Evolutionary conservation across 2,329 filamentous ascomycete genomes (phyloP).

Genomic region (Aspergillus transmontanensis): DNA sequence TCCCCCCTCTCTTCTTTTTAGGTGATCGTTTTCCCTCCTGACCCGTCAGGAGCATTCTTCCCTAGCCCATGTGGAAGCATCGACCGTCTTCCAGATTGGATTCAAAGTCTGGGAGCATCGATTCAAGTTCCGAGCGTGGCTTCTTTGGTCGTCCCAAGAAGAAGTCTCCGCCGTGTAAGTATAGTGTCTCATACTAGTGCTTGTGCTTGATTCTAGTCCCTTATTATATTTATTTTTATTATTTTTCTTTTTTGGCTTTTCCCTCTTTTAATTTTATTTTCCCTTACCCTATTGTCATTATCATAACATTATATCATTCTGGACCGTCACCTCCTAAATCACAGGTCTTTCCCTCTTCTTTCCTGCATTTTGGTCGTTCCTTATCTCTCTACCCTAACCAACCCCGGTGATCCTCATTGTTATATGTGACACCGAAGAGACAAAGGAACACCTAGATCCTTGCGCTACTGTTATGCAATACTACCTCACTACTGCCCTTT

Average conservation of each 20-base stretch:
- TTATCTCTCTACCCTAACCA: slow-evolving; percentile 9
- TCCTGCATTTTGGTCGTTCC: slow-evolving; percentile 12
- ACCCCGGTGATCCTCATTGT: slow-evolving; percentile 1
- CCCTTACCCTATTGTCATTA: slow-evolving; percentile 5
- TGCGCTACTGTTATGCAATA: slow-evolving; percentile 16
- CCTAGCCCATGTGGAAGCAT: slow-evolving; percentile 44
- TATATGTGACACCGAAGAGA: slow-evolving; percentile 14
- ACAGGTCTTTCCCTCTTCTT: background rate
- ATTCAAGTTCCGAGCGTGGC: slow-evolving; percentile 37
- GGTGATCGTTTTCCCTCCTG: slow-evolving; percentile 18
- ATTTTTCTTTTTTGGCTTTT: slow-evolving; percentile 7
- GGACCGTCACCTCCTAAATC: slow-evolving; percentile 1
- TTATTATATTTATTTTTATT: slow-evolving; percentile 13
- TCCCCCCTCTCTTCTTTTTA: slow-evolving; percentile 7
- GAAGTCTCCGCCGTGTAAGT: slow-evolving; percentile 35
- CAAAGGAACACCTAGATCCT: slow-evolving; percentile 11
- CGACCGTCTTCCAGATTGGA: slow-evolving; percentile 43
- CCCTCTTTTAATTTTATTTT: slow-evolving; percentile 10
- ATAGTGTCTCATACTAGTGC: slow-evolving; percentile 25
- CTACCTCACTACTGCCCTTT: slow-evolving; percentile 15
- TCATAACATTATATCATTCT: slow-evolving; percentile 7
- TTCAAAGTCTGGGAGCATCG: slow-evolving; percentile 37
- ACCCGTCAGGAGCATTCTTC: slow-evolving; percentile 19
- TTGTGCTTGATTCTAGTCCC: slow-evolving; percentile 14
- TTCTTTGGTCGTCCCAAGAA: slow-evolving; percentile 42